Base-by-base conservation (phyloP, 345 rosid species). In the Eucalyptus marginata region DNA sequence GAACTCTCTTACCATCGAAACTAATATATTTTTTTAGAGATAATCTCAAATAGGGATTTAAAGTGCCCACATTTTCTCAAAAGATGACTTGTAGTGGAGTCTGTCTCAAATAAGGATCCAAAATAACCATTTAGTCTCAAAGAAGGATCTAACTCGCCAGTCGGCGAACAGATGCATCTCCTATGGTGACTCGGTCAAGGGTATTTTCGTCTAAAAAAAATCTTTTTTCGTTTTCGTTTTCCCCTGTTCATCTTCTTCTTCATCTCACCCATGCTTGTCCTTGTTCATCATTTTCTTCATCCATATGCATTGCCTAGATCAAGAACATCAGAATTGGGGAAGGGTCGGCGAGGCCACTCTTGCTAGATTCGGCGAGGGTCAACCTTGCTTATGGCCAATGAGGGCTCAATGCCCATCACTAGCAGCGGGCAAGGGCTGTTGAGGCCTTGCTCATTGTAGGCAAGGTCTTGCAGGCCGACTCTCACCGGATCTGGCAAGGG, bases 401-500 rank as follows among this genome's bases (percentile, higher is more conserved):
- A 52, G 56, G 24, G 56, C 10, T 52, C 1, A 52, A 52, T 0
- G 1, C 24, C 56, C 24, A 52, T 52, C 4, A 0, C 1, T 0
- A 1, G 24, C 0, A 18, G 10, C 0, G 1, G 0, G 56, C 2
- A 24, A 52, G 56, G 24, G 1, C 0, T 1, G 0, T 52, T 52
- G 4, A 18, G 56, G 56, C 56, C 56, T 18, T 18, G 24, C 2
- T 52, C 10, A 24, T 10, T 52, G 1, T 7, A 18, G 56, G 24
- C 10, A 1, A 52, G 56, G 56, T 52, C 56, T 3, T 18, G 56
- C 0, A 7, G 4, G 56, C 2, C 1, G 0, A 52, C 56, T 52
- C 24, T 52, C 0, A 0, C 0, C 0, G 0, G 4, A 52, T 18
- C 0, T 18, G 2, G 1, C 0, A 0, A 18, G 24, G 56, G 10